Conservation (phyloP, 148 eudicot species). For the Nepenthes gracilis region DNA sequence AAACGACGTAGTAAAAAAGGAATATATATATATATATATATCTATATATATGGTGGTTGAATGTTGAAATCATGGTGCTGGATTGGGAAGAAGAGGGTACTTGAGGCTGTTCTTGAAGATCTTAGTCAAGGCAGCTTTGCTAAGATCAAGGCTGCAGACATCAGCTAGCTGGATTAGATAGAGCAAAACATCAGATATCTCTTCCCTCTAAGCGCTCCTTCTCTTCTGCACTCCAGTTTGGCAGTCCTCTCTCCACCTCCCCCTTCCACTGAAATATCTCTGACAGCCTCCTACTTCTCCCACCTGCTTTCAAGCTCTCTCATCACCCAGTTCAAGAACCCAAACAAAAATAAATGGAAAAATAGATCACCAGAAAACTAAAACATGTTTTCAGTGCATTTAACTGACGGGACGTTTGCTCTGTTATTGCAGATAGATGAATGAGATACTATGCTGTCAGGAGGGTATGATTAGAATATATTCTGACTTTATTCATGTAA, state of each 20-base stretch:
- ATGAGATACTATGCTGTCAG: no score
- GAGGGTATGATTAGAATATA: no score
- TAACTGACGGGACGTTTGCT: no score
- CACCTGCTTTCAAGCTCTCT: constrained; percentile 25
- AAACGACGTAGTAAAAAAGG: no score
- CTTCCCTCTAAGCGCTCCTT: constrained; percentile 57
- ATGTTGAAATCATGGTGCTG: no score
- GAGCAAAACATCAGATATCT: constrained; percentile 65
- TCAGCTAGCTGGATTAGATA: constrained; percentile 60
- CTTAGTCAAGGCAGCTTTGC: constrained; percentile 60
- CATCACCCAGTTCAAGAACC: not conserved
- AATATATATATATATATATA: no score
- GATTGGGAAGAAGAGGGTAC: no score
- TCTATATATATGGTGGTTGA: no score
- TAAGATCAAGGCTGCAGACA: constrained; percentile 68
- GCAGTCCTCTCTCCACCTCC: constrained; percentile 60
- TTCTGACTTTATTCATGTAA: no score
- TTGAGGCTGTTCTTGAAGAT: constrained; percentile 45
- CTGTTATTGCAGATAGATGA: no score
- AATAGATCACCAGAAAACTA: no score
- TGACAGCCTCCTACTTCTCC: constrained; percentile 80
- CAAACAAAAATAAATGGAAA: not conserved
- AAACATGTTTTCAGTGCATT: no score
- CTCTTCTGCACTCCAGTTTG: constrained; percentile 48
- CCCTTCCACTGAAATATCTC: constrained; percentile 92